Base-by-base conservation (phyloP, 2,329 filamentous ascomycete species). In the Coniochaeta hoffmannii region DNA sequence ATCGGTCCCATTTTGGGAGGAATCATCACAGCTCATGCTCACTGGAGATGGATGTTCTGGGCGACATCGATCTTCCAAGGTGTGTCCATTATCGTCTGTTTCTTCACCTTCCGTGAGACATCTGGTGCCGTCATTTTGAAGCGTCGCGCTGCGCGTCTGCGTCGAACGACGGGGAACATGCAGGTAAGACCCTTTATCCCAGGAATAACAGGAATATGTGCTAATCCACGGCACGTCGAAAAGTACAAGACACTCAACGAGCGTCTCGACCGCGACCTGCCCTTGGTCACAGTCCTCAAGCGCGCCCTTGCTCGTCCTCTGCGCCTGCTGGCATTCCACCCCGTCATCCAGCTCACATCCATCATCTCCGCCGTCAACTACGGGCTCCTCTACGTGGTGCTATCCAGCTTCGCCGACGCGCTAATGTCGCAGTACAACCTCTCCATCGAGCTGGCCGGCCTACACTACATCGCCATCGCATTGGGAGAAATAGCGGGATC, bases 401-500 rank as follows among this genome's bases (percentile, higher is more conserved):
- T 88, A 0, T 79, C 81, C 0, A 86, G 79, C 2, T 86, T 86
- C 60, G 79, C 85, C 0, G 63, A 66, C 0, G 71, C 89, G 1
- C 88, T 82, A 82, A 72, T 66, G 2, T 60, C 64, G 0, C 67
- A 73, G 14, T 89, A 89, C 62, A 63, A 73, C 54, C 74, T 85
- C 61, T 75, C 76, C 0, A 71, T 77, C 10, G 78, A 80, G 53
- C 80, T 82, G 28, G 82, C 79, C n/a, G 81, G 81, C 0, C 66
- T 88, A 0, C 84, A 87, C 66, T 87, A 86, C 67, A 76, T 87
- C 38, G 80, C 84, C 10, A 76, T 83, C 19, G 82, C 80, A 0
- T 38, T 86, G 0, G 86, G 86, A 1, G 86, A 87, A 68, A 74
- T 85, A 55, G 65, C 79, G 0, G 83, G 78, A 8, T 72, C 76